Evolutionary conservation across 2,329 filamentous ascomycete genomes (phyloP).

Genomic region (Leptographium flavum): DNA sequence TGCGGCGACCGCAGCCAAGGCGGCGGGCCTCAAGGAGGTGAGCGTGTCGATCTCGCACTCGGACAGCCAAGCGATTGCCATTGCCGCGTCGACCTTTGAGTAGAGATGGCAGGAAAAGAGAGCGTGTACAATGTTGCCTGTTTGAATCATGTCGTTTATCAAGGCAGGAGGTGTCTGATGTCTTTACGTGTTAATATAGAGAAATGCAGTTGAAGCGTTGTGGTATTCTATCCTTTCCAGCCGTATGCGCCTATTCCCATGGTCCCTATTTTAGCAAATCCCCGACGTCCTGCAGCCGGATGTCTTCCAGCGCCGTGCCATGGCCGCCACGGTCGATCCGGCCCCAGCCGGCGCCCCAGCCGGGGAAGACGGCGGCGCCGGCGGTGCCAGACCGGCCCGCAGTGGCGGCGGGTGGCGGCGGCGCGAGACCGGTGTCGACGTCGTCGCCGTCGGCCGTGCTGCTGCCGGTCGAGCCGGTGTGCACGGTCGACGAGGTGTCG

Average conservation of each 20-base stretch:
- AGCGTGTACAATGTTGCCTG: background rate
- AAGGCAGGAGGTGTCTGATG: no score
- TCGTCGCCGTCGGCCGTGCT: constrained; percentile 5
- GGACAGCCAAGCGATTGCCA: constrained; percentile 84
- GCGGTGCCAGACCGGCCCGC: background rate
- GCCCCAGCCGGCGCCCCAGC: constrained; percentile 26
- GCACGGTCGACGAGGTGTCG: background rate
- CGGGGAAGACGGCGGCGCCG: constrained; percentile 16
- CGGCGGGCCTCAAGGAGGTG: constrained; percentile 76
- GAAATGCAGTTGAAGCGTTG: no score
- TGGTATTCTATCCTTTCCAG: no score
- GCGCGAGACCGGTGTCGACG: background rate
- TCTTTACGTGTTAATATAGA: no score
- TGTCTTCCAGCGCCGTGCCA: constrained; percentile 18
- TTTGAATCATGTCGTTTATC: no score
- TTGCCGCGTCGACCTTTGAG: constrained; percentile 74
- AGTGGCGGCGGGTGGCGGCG: constrained; percentile 1
- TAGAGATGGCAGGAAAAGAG: background rate
- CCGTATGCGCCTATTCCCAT: background rate
- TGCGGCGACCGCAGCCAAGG: constrained; percentile 68
- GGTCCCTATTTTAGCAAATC: constrained; percentile 14
- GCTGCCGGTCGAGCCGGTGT: background rate
- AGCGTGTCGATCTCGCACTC: constrained; percentile 94
- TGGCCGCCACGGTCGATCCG: constrained; percentile 20
- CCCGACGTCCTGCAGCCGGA: constrained; percentile 23